phyloP scores from a whole-genome alignment of 257 asterid species.

The Nicotiana noctiflora region DNA sequence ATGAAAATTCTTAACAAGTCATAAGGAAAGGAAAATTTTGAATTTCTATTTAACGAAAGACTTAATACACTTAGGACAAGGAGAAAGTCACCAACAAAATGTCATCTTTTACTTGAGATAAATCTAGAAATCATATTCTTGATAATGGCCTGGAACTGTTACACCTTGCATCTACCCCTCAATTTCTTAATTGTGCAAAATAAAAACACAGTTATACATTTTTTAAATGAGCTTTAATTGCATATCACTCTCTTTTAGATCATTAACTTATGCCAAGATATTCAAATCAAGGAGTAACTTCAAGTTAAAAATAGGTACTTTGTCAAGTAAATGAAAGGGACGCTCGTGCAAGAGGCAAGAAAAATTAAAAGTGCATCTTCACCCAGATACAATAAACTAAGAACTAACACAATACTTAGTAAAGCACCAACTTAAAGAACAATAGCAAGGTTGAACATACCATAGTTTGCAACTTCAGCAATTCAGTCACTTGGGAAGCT shows the following conservation, averaged over 20 bases:
- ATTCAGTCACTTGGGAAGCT: conserved; percentile 58
- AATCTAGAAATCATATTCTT: too few relatives aligned
- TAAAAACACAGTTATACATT: too few relatives aligned
- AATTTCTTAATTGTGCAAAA: too few relatives aligned
- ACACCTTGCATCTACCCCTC: too few relatives aligned
- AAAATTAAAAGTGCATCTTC: not conserved
- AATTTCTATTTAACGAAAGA: too few relatives aligned
- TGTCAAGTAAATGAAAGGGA: not conserved
- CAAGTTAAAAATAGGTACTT: not conserved
- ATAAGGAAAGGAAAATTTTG: too few relatives aligned
- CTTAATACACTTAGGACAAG: too few relatives aligned
- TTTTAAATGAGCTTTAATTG: too few relatives aligned
- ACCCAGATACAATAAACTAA: not conserved
- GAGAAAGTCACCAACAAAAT: too few relatives aligned
- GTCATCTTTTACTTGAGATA: too few relatives aligned
- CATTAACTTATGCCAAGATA: conserved; percentile 55
- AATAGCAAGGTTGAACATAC: conserved; percentile 35
- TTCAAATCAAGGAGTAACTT: conserved; percentile 1
- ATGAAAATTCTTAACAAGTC: too few relatives aligned
- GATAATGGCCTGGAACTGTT: too few relatives aligned
- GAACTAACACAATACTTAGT: not conserved
- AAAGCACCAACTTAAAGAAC: not conserved
- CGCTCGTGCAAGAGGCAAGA: not conserved
- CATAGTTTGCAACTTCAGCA: conserved; percentile 56
- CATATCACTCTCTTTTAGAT: conserved; percentile 35